These are phyloP conservation scores for Alternaria tenuissima DNA, from an alignment of 2,329 filamentous ascomycete genomes.

Conservation along the genomic window DNA sequence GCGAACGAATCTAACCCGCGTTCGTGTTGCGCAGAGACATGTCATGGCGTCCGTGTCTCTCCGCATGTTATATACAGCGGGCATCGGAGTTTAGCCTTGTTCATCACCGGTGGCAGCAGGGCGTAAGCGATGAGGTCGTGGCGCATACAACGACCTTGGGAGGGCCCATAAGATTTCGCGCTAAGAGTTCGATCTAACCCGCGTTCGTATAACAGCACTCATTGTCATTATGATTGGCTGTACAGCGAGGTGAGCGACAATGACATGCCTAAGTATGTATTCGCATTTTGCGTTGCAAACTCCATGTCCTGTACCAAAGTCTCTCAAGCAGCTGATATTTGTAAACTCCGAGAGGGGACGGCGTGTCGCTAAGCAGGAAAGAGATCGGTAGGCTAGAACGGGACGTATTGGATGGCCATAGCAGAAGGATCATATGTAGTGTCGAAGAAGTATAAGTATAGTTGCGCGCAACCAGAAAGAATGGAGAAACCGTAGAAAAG, in stretches of 20 bases:
- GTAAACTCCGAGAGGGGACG: background rate
- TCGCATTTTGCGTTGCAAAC: background rate
- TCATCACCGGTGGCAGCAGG: background rate
- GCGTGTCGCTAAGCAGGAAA: background rate
- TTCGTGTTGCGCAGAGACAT: background rate
- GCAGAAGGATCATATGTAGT: background rate
- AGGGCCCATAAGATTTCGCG: background rate
- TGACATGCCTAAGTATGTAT: too few relatives aligned
- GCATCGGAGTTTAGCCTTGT: background rate
- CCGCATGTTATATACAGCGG: background rate
- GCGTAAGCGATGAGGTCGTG: background rate
- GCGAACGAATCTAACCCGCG: background rate
- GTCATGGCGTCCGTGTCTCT: background rate
- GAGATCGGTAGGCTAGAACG: background rate
- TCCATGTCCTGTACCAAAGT: background rate
- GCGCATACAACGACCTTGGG: background rate
- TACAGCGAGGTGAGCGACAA: background rate
- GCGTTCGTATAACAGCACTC: background rate
- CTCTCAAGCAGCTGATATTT: background rate
- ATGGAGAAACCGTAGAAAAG: background rate
- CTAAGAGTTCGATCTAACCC: background rate
- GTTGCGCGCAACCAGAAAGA: background rate
- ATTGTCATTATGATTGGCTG: slow-evolving; percentile 7
- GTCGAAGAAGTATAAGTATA: background rate
- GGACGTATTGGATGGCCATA: background rate